Evolutionary conservation across 208 protist species (phyloP), one percentile per base, ranked within the genome.

Genomic region (Trypanosoma lewisi): DNA sequence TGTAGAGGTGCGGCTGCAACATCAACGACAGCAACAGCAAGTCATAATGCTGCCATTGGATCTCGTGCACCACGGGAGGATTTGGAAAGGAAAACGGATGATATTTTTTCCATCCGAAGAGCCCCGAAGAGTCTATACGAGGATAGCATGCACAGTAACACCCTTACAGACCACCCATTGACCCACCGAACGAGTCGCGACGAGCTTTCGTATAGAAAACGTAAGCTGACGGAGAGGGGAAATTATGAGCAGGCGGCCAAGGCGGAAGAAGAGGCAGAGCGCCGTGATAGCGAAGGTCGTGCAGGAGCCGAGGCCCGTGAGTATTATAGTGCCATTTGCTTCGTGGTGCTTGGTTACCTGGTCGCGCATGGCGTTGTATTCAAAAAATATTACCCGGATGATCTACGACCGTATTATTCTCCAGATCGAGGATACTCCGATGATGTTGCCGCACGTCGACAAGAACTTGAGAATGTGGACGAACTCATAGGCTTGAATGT

Each of bases 71-170:
- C 47, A n/a, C n/a, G n/a, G 9, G 55, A 51, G 39, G 58, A 70
- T 2, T 66, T 75, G 9, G 49, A 65, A 42, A 36, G 50, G 36
- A 61, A 68, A 33, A 83, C 79, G 14, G 59, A 63, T 42, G 54
- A 77, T 25, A 75, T 95, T 16, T 95, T 95, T 55, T 48, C 74
- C 51, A 82, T 95, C 61, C 88, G 88, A 23, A 76, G 84, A 52
- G 63, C 83, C 0, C 88, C 88, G 25, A 86, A 73, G 14, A 89
- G 81, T 30, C 73, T 95, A 37, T 89, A 89, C 55, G 82, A 87
- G 34, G 76, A 82, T n/a, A 59, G 53, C 17, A 95, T 95, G 88
- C 85, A 95, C 75, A 92, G 85, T 79, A 95, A 91, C 78, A 91
- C 85, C 5, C 73, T 95, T 23, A 86, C 74, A 0, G 85, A 95